Percentiles rank a stretch among this genome's conserved stretches.
These are phyloP conservation scores for Suillus brevipes DNA, from an alignment of 768 basidiomycete genomes.

Conservation along the genomic window DNA sequence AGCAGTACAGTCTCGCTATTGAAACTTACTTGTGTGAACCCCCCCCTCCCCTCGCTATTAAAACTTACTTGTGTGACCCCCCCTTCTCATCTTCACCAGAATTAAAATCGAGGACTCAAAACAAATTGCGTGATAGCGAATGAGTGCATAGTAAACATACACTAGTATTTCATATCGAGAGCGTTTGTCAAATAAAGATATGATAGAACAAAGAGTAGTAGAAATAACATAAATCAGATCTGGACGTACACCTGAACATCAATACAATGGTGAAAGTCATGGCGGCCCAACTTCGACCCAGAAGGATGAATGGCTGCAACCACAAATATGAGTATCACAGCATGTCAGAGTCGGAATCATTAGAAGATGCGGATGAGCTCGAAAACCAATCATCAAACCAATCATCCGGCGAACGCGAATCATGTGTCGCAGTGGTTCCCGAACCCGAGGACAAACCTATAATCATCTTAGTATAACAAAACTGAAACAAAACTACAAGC, in stretches of 20 bases:
- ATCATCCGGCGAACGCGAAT: background rate
- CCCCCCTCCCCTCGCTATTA: too few species aligned
- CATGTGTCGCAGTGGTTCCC: background rate
- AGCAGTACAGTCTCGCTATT: too few species aligned
- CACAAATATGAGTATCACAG: background rate
- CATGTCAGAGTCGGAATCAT: background rate
- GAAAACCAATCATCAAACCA: background rate
- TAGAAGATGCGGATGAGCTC: background rate
- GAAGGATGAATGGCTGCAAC: background rate
- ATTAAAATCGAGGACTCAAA: too few species aligned
- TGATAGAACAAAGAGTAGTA: background rate
- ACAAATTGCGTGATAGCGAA: too few species aligned
- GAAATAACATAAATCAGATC: background rate
- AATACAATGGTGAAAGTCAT: background rate
- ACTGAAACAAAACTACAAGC: constrained; percentile 3
- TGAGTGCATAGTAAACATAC: too few species aligned
- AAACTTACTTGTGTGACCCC: too few species aligned
- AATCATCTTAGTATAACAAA: background rate
- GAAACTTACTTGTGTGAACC: too few species aligned
- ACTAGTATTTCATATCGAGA: background rate
- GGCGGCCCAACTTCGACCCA: background rate
- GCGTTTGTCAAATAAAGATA: background rate
- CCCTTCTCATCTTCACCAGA: too few species aligned
- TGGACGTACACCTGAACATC: background rate
- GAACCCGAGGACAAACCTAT: background rate